Conservation (phyloP, 2,329 filamentous ascomycete genomes). For the Cryoendolithus antarcticus region DNA sequence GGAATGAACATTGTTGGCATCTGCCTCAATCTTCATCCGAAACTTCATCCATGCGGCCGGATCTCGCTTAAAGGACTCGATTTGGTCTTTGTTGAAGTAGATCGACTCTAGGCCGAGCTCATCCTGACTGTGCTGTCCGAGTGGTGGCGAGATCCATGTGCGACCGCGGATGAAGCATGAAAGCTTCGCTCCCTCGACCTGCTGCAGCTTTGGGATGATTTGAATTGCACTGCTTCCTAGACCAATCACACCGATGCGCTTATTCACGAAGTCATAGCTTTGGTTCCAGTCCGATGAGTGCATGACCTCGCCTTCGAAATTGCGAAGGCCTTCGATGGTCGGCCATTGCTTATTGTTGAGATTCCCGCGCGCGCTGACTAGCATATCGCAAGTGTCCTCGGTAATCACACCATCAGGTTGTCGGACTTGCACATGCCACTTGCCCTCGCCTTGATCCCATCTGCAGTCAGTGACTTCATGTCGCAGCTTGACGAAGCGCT, state of each 20-base stretch:
- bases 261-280: constrained; percentile 19
- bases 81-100: constrained; percentile 29
- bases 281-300: constrained; percentile 46
- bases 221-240: constrained; percentile 25
- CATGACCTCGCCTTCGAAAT: constrained; percentile 42
- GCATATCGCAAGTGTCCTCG: constrained; percentile 32
- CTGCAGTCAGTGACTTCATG: constrained; percentile 24
- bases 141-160: constrained; percentile 54
- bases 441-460: constrained; percentile 22
- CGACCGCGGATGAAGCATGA: constrained; percentile 52
- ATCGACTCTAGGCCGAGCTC: constrained; percentile 24
- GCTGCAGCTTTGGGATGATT: constrained; percentile 29
- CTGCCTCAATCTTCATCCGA: constrained; percentile 32
- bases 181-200: constrained; percentile 27
- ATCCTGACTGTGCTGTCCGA: constrained; percentile 21
- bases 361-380: constrained; percentile 38
- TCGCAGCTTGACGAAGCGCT: constrained; percentile 29
- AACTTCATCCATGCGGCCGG: constrained; percentile 45
- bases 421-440: constrained; percentile 26
- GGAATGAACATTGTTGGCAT: constrained; percentile 46
- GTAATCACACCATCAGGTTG: constrained; percentile 14
- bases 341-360: constrained; percentile 43
- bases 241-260: constrained; percentile 13
- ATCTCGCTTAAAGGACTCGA: constrained; percentile 43
- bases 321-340: constrained; percentile 36